A percentile compares a stretch with the other conserved stretches of the same genome.
Evolutionary conservation across 306 rosid species (phyloP).

Genomic region (Vachellia pachyceras): DNA sequence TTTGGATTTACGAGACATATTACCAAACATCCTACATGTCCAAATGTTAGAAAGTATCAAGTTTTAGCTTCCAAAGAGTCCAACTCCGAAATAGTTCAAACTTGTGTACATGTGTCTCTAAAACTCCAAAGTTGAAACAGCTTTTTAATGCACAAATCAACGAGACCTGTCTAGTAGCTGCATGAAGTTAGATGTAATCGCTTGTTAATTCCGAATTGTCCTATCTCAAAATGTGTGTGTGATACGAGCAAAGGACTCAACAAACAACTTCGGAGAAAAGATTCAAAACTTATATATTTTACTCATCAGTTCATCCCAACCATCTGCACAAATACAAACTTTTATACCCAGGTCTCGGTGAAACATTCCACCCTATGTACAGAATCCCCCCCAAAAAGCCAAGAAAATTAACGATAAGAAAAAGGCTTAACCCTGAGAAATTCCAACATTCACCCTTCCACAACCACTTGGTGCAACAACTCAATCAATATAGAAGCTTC

Average conservation of each 20-base stretch:
- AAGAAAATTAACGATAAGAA: too few species aligned
- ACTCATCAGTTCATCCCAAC: constrained; percentile 48
- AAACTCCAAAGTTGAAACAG: neutral
- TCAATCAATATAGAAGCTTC: too few species aligned
- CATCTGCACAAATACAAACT: constrained; percentile 34
- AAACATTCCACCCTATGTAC: too few species aligned
- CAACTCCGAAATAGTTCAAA: neutral
- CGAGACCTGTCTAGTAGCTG: neutral
- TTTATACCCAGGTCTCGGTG: too few species aligned
- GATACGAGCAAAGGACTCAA: constrained; percentile 13
- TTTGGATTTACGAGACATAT: too few species aligned
- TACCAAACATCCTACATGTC: too few species aligned
- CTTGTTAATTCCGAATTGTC: neutral
- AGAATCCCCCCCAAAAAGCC: too few species aligned
- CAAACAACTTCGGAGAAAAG: constrained; percentile 41
- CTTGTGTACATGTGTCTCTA: neutral
- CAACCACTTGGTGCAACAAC: too few species aligned
- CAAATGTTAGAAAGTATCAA: neutral
- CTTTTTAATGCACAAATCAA: too few species aligned
- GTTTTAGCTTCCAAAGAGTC: neutral
- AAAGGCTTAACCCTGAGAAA: too few species aligned
- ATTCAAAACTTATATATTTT: constrained; percentile 56
- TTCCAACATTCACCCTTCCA: too few species aligned
- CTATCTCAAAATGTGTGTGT: neutral
- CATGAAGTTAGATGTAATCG: neutral